Base-by-base conservation (phyloP, 441 rosid species). In the Croton laevigatus region DNA sequence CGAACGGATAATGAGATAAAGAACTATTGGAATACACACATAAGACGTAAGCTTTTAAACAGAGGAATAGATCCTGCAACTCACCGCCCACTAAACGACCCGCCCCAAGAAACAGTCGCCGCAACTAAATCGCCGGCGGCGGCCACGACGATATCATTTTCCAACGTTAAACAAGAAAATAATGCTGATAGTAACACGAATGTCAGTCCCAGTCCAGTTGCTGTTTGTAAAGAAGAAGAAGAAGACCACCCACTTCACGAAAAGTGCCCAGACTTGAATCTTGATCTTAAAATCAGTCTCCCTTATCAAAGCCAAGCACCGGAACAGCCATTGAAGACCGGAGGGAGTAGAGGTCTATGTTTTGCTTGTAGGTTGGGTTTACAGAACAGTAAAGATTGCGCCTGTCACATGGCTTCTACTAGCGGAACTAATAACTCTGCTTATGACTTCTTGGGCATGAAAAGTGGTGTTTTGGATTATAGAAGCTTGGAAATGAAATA, bases 1-100 rank as follows among this genome's bases (percentile, higher is more conserved):
- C 88, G 98, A 86, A 93, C 98, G 38, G 98, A 93, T 78, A 93
- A 93, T 71, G 98, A 93, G 83, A 93, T 93, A 54, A 93, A 93
- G 81, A 93, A 93, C 68, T 93, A 93, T 59, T 93, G 98, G 98
- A 93, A 93, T 85, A 93, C 98, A 22, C 98, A 93, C 69, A 93
- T 93, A 70, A 83, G 91, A 77, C 88, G 96, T 78, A 93, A 93
- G 81, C 88, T 93, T 51, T 73, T 91, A 65, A 91, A 80, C 73
- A 80, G 97, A 76, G 98, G 98, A 40, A 91, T 93, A 66, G 98
- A 93, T 79, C 98, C 97, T 45, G 79, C 93, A 3, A 89, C 96
- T 37, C 98, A 93, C 72, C 77, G 96, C 69, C 84, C 89, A 64
- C 74, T 91, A 68, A 82, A 82, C 55, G 96, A 93, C 65, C 76